Percentiles rank a stretch among this genome's conserved stretches.
Evolutionary conservation across 116 monocot genomes (phyloP).

Genomic region (Cymodocea nodosa): DNA sequence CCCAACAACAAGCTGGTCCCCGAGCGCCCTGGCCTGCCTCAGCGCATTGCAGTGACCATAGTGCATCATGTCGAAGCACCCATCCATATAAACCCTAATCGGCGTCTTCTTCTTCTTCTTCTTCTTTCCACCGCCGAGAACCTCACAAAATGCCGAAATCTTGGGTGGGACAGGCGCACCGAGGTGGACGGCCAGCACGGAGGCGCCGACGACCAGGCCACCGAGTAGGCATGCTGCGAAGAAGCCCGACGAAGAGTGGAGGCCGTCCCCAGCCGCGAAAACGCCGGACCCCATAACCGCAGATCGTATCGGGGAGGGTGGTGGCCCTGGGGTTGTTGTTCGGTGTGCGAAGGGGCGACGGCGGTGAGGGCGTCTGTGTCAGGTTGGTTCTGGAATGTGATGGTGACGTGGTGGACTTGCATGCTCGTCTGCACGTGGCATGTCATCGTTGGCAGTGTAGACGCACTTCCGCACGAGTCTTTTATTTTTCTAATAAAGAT

Average conservation of each 20-base stretch:
- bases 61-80: slow-evolving; percentile 99
- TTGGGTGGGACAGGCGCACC: slow-evolving; percentile 8
- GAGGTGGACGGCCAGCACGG: slow-evolving; percentile 30
- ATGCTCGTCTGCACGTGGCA: too few species aligned
- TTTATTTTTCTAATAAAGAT: too few species aligned
- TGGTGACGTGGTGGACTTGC: too few species aligned
- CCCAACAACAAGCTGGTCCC: slow-evolving; percentile 83
- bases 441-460: too few species aligned
- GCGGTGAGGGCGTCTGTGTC: too few species aligned
- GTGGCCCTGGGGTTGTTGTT: too few species aligned
- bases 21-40: slow-evolving; percentile 71
- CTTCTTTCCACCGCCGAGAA: slow-evolving; percentile 10
- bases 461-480: too few species aligned
- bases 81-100: slow-evolving; percentile 91
- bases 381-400: too few species aligned
- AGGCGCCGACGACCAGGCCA: slow-evolving; percentile 27
- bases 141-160: slow-evolving; percentile 1
- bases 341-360: too few species aligned
- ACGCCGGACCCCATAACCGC: too few species aligned
- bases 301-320: too few species aligned
- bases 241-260: not conserved
- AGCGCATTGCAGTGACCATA: slow-evolving; percentile 94
- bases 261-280: too few species aligned
- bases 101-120: slow-evolving; percentile 52
- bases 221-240: slow-evolving; percentile 28